These are phyloP conservation scores for Chrysochromulina parva DNA, from an alignment of 78 protist species.

Conservation along the genomic window DNA sequence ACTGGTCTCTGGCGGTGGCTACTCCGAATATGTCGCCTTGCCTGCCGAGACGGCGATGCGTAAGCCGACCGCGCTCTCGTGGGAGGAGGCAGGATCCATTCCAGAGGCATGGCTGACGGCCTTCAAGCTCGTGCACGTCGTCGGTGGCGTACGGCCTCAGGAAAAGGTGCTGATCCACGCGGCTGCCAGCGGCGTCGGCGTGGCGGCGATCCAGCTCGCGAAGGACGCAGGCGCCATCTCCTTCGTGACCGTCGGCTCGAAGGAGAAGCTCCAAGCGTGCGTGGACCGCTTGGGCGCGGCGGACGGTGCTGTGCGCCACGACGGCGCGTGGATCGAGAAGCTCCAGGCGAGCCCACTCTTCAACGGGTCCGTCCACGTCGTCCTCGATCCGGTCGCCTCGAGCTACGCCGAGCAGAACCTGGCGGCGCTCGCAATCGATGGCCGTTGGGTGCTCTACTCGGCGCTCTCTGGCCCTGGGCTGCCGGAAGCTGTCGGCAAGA, in stretches of 20 bases:
- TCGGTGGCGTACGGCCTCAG: slow-evolving; percentile 29
- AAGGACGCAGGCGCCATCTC: slow-evolving; percentile 16
- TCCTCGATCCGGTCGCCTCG: slow-evolving; percentile 33
- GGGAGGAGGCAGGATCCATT: slow-evolving; percentile 67
- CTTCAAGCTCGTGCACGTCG: slow-evolving; percentile 39
- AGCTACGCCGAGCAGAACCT: slow-evolving; percentile 23
- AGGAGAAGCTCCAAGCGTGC: slow-evolving; percentile 5
- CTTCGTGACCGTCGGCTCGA: not conserved
- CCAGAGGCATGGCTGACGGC: slow-evolving; percentile 82
- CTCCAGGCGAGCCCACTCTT: not conserved
- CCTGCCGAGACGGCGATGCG: slow-evolving; percentile 47
- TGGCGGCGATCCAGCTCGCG: slow-evolving; percentile 57
- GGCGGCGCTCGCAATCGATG: slow-evolving; percentile 22
- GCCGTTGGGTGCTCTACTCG: slow-evolving; percentile 36
- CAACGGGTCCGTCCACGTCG: not conserved
- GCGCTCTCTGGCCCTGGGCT: not conserved
- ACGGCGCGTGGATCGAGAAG: not conserved
- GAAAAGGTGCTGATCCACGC: slow-evolving; percentile 70
- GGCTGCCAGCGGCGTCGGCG: slow-evolving; percentile 60
- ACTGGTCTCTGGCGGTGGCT: slow-evolving; percentile 46
- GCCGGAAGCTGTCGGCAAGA: not conserved
- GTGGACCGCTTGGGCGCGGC: not conserved
- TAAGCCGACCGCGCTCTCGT: slow-evolving; percentile 48
- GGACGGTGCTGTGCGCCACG: not conserved
- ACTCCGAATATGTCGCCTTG: slow-evolving; percentile 61